phyloP scores from a whole-genome alignment of 495 filamentous ascomycete species.

The Corynascus novoguineensis region DNA sequence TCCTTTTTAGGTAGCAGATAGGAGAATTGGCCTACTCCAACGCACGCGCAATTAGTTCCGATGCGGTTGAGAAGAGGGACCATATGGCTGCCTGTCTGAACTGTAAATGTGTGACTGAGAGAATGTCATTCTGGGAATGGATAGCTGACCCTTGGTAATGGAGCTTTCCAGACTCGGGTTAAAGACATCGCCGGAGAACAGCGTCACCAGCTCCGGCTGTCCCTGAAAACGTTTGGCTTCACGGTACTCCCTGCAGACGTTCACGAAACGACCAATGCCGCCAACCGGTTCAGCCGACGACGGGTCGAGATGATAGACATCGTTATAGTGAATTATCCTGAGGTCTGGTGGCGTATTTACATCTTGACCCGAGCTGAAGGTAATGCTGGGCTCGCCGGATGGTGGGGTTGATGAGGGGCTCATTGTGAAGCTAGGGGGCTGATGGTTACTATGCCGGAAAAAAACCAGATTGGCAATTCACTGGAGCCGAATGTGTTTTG shows the following conservation, averaged over 20 bases:
- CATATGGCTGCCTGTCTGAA: slow-evolving; percentile 64
- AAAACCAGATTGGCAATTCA: too few relatives aligned
- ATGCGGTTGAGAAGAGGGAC: slow-evolving; percentile 77
- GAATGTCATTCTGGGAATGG: not conserved
- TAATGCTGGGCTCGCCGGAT: slow-evolving; percentile 31
- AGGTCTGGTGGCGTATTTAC: slow-evolving; percentile 54
- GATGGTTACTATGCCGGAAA: too few relatives aligned
- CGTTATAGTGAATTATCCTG: slow-evolving; percentile 83
- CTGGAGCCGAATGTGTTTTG: too few relatives aligned
- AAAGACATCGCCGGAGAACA: slow-evolving; percentile 90
- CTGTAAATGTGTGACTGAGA: not conserved
- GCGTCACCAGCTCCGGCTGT: slow-evolving; percentile 62
- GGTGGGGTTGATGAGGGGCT: slow-evolving; percentile 6
- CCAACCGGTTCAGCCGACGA: slow-evolving; percentile 75
- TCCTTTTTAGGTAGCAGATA: not conserved
- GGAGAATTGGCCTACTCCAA: slow-evolving; percentile 56
- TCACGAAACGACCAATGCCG: slow-evolving; percentile 72
- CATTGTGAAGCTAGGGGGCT: slow-evolving; percentile 8
- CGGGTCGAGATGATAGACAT: slow-evolving; percentile 79
- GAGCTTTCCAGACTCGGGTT: slow-evolving; percentile 83
- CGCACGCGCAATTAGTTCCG: slow-evolving; percentile 67
- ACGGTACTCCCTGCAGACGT: slow-evolving; percentile 69
- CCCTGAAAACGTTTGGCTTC: slow-evolving; percentile 49
- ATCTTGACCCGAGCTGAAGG: slow-evolving; percentile 46
- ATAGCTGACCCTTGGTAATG: slow-evolving; percentile 65